These are phyloP conservation scores for Ormosia emarginata DNA, from an alignment of 306 rosid species.

Conservation along the genomic window DNA sequence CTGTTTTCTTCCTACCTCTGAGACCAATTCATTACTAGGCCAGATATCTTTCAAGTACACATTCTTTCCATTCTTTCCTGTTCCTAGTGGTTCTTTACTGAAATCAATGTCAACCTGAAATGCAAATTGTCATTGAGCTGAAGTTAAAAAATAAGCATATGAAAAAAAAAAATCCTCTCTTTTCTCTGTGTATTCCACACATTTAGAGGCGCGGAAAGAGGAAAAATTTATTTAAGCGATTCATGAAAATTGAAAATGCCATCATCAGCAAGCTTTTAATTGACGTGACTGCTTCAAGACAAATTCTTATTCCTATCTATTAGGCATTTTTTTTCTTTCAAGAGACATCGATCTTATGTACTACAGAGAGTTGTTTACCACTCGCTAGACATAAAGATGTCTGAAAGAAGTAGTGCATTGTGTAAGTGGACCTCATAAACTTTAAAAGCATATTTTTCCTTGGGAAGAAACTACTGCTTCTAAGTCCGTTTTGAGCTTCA, in stretches of 20 bases:
- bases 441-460: too few species aligned
- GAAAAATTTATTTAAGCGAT: not conserved
- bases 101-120: constrained; percentile 50
- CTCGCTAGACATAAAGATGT: too few species aligned
- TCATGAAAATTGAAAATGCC: not conserved
- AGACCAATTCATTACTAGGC: constrained; percentile 49
- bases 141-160: not conserved
- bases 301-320: not conserved
- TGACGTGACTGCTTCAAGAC: not conserved
- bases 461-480: too few species aligned
- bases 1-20: constrained; percentile 15
- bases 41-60: constrained; percentile 45
- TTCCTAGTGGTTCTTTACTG: constrained; percentile 40
- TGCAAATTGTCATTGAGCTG: not conserved
- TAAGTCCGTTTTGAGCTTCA: too few species aligned
- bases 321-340: not conserved
- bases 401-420: too few species aligned
- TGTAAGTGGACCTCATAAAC: too few species aligned
- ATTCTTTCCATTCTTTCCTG: constrained; percentile 32
- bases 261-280: not conserved
- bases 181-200: not conserved
- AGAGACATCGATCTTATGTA: not conserved
- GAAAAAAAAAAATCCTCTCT: not conserved
- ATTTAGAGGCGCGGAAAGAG: not conserved
- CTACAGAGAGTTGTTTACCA: not conserved